A percentile compares a stretch with the other conserved stretches of the same genome.
Evolutionary conservation across 768 basidiomycete genomes (phyloP).

Genomic region (Leccinum incarnatum): DNA sequence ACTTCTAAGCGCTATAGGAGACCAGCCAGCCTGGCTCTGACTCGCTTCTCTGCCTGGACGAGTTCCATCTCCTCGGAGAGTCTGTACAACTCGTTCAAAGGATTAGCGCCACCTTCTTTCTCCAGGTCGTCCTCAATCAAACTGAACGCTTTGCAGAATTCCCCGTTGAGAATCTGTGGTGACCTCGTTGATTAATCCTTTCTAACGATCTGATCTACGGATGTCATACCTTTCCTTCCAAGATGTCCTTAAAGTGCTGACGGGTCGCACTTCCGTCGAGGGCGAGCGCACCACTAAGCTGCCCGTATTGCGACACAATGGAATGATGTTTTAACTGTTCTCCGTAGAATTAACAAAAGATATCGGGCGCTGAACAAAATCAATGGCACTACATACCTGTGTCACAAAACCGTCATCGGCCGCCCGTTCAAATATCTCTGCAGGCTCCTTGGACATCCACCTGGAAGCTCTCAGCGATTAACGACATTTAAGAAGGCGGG

Average conservation of each 20-base stretch:
- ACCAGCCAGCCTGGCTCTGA: conserved; percentile 47
- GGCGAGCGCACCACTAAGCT: conserved; percentile 53
- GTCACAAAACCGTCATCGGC: conserved; percentile 64
- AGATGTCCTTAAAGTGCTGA: conserved; percentile 55
- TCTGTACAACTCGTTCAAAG: conserved; percentile 52
- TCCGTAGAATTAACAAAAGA: background rate
- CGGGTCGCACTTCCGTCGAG: conserved; percentile 50
- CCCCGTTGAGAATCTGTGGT: conserved; percentile 53
- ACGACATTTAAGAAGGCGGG: background rate
- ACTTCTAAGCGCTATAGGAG: conserved; percentile 25
- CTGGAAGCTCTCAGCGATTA: conserved; percentile 25
- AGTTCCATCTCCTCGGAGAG: conserved; percentile 51
- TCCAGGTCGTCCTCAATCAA: conserved; percentile 56
- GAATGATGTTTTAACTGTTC: conserved; percentile 59
- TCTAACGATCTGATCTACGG: background rate
- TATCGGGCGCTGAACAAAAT: background rate
- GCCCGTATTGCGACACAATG: conserved; percentile 59
- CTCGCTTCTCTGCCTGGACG: conserved; percentile 57
- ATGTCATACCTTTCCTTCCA: conserved; percentile 49
- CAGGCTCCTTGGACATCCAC: conserved; percentile 75
- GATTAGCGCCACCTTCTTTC: conserved; percentile 52
- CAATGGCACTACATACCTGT: conserved; percentile 37
- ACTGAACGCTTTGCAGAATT: conserved; percentile 54
- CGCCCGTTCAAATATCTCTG: conserved; percentile 65
- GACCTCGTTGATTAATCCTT: background rate